These are phyloP conservation scores for Orbilia ellipsospora DNA, from an alignment of 2,329 filamentous ascomycete genomes.

Conservation along the genomic window DNA sequence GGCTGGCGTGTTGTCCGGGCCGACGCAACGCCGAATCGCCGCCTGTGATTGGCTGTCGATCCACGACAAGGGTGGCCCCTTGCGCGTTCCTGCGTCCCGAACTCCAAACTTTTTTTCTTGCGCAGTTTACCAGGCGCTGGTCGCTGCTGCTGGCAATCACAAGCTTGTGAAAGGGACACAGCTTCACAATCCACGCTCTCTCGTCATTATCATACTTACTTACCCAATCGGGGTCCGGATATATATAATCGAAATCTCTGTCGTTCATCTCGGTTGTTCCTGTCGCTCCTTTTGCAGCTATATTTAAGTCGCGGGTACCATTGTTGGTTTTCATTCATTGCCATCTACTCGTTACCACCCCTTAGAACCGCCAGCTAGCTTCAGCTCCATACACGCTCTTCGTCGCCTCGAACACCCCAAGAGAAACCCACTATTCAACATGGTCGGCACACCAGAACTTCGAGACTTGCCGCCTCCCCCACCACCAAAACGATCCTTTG, in stretches of 20 bases:
- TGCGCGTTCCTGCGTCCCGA: constrained; percentile 39
- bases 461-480: constrained; percentile 49
- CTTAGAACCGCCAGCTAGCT: constrained; percentile 23
- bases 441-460: constrained; percentile 51
- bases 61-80: constrained; percentile 1
- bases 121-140: neutral
- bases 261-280: neutral
- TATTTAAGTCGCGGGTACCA: constrained; percentile 13
- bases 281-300: constrained; percentile 9
- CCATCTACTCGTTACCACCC: constrained; percentile 1
- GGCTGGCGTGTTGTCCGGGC: constrained; percentile 21
- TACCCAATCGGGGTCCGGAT: neutral
- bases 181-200: constrained; percentile 8
- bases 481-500: constrained; percentile 62
- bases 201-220: neutral
- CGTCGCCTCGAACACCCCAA: neutral
- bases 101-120: constrained; percentile 24
- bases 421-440: constrained; percentile 33
- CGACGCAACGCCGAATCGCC: constrained; percentile 49
- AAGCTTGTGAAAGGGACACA: constrained; percentile 47
- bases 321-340: constrained; percentile 3
- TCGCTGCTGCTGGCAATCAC: constrained; percentile 22
- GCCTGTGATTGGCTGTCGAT: constrained; percentile 29
- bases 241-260: constrained; percentile 12
- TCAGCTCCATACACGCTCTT: constrained; percentile 9